Evolutionary conservation across 177 flowering plant genomes (phyloP).

Genomic region (Telopea speciosissima): DNA sequence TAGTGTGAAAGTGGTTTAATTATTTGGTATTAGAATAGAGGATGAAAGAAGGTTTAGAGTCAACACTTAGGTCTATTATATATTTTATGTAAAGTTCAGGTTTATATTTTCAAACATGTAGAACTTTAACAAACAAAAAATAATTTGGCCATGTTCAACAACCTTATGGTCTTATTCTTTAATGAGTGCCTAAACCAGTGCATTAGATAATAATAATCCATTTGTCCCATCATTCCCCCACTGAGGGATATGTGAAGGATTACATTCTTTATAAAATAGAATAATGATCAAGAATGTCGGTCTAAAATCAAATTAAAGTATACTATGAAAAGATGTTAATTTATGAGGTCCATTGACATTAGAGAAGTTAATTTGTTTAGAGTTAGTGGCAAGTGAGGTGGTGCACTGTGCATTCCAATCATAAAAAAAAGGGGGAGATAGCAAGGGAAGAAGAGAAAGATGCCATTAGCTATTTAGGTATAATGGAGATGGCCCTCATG

Average conservation of each 20-base stretch:
- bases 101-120: not conserved
- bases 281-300: too few relatives aligned
- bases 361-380: not conserved
- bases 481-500: not conserved
- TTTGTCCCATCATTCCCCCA: not conserved
- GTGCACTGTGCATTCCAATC: slow-evolving; percentile 2
- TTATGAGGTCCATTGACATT: not conserved
- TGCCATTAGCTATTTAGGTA: not conserved
- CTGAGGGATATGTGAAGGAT: too few relatives aligned
- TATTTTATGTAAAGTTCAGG: not conserved
- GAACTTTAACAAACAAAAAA: too few relatives aligned
- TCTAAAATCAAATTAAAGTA: not conserved
- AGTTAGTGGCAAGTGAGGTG: slow-evolving; percentile 19
- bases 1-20: not conserved
- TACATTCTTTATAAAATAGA: too few relatives aligned
- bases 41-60: not conserved
- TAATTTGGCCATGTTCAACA: not conserved
- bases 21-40: not conserved
- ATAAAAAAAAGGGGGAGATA: not conserved
- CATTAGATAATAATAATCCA: not conserved
- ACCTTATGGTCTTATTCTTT: not conserved
- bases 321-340: not conserved
- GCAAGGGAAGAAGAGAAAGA: not conserved
- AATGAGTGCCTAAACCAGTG: not conserved
- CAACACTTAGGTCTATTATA: not conserved